These are phyloP conservation scores for Ophiosphaerella herpotricha DNA, from an alignment of 2,329 filamentous ascomycete genomes.

Conservation along the genomic window DNA sequence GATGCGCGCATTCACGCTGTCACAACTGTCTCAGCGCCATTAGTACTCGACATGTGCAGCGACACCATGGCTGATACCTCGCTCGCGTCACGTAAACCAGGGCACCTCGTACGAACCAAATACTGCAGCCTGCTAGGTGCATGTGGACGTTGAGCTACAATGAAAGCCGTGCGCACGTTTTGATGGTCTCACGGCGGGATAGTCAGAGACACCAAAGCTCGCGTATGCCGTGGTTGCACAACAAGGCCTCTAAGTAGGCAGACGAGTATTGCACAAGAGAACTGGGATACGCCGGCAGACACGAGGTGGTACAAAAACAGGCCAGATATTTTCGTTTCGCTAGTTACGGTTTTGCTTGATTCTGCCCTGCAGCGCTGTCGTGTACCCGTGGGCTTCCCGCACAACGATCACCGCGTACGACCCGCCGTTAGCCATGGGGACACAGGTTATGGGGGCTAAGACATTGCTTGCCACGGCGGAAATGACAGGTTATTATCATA, in stretches of 20 bases:
- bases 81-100: not conserved
- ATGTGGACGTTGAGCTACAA: no score
- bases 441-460: not conserved
- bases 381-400: not conserved
- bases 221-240: no score
- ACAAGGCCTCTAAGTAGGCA: no score
- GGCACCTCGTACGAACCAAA: not conserved
- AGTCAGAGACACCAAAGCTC: no score
- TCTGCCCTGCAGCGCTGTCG: not conserved
- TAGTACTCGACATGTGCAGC: slow-evolving; percentile 1
- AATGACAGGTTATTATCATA: not conserved
- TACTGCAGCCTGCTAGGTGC: not conserved
- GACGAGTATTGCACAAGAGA: no score
- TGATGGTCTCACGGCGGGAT: no score
- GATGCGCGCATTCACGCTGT: slow-evolving; percentile 10
- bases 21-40: not conserved
- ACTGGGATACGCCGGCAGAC: no score
- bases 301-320: no score
- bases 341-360: not conserved
- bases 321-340: no score
- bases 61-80: slow-evolving; percentile 5
- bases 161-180: no score
- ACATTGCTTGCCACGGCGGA: not conserved
- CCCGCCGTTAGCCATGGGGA: not conserved
- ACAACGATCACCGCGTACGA: not conserved